Evolutionary conservation across 371 early-diverging fungal genomes (phyloP).

Genomic region (Circinella umbellata): DNA sequence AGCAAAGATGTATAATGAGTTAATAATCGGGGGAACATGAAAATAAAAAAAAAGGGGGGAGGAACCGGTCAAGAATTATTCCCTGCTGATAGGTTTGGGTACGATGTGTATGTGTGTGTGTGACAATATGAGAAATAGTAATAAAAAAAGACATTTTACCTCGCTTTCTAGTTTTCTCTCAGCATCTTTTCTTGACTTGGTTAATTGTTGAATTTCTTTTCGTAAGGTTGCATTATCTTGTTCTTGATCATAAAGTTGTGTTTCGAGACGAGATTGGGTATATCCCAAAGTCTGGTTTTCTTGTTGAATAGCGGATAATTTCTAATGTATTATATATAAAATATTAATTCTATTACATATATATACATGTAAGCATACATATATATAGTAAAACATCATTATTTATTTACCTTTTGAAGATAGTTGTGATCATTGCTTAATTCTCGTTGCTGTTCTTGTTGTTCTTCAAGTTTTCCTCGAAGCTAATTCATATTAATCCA

Average conservation of each 20-base stretch:
- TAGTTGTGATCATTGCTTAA: slow-evolving; percentile 42
- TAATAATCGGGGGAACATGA: slow-evolving; percentile 2
- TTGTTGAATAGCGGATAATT: slow-evolving; percentile 34
- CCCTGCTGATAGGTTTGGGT: no score
- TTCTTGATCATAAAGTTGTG: slow-evolving; percentile 52
- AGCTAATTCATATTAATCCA: slow-evolving; percentile 22
- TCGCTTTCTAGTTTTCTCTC: slow-evolving; percentile 46
- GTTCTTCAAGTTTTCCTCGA: slow-evolving; percentile 39
- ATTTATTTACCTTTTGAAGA: slow-evolving; percentile 38
- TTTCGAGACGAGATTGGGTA: slow-evolving; percentile 52
- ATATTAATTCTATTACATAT: no score
- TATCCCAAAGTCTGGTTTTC: slow-evolving; percentile 48
- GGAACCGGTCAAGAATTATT: neutral
- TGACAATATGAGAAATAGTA: neutral
- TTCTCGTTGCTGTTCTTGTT: slow-evolving; percentile 31
- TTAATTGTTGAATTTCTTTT: slow-evolving; percentile 45
- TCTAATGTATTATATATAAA: neutral
- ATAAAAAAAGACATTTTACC: slow-evolving; percentile 19
- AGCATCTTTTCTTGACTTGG: slow-evolving; percentile 43
- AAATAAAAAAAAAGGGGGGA: neutral
- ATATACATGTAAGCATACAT: no score
- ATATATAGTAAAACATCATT: neutral
- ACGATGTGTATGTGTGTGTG: no score
- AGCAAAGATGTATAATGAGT: slow-evolving; percentile 24
- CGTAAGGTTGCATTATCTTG: slow-evolving; percentile 38